Percentiles rank a stretch among this genome's conserved stretches.
phyloP scores from a whole-genome alignment of 2,329 filamentous ascomycete species.

The Fusarium begoniae region DNA sequence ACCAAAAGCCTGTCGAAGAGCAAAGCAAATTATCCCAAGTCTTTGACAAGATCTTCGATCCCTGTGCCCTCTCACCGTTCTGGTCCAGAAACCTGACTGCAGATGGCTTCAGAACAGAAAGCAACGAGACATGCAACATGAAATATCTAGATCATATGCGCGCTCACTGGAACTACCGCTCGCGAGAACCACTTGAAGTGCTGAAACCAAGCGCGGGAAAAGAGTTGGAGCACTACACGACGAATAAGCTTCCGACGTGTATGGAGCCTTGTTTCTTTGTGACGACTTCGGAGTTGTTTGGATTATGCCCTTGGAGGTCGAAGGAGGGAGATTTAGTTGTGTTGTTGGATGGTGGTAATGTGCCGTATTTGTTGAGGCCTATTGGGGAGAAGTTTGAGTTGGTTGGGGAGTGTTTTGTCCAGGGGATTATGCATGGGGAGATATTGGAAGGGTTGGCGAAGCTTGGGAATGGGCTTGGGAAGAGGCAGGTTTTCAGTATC shows the following conservation, averaged over 20 bases:
- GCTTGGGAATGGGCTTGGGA: background rate
- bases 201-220: background rate
- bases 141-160: slow-evolving; percentile 25
- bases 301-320: slow-evolving; percentile 26
- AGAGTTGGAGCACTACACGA: background rate
- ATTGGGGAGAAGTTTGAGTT: background rate
- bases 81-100: background rate
- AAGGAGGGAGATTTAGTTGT: slow-evolving; percentile 19
- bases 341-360: slow-evolving; percentile 18
- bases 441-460: background rate
- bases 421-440: slow-evolving; percentile 28
- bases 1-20: background rate
- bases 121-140: background rate
- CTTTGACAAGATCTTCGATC: slow-evolving; percentile 20
- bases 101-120: background rate
- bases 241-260: slow-evolving; percentile 2
- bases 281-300: background rate
- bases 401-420: slow-evolving; percentile 23
- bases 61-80: slow-evolving; percentile 18
- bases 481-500: background rate
- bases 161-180: slow-evolving; percentile 10
- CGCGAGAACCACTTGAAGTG: background rate
- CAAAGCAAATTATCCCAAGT: slow-evolving; percentile 1
- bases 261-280: slow-evolving; percentile 23
- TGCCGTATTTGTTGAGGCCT: slow-evolving; percentile 16